Evolutionary conservation across 257 asterid genomes (phyloP).

Genomic region (Gentiana macrophylla): DNA sequence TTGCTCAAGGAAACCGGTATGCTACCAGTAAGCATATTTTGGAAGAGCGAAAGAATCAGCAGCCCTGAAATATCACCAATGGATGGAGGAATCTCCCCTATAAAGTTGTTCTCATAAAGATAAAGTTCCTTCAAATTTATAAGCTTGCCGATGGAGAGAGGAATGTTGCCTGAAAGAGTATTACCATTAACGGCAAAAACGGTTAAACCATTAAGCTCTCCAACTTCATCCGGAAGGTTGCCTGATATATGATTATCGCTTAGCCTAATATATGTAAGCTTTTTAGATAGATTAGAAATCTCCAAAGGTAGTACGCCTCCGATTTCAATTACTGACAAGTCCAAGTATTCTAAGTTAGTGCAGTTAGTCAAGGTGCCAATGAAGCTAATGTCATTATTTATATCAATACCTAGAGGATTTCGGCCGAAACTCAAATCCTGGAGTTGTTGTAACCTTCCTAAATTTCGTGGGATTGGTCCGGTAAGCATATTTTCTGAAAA

Average conservation of each 20-base stretch:
- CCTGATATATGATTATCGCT: too few species aligned
- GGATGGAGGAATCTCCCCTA: too few species aligned
- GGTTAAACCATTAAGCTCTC: conserved; percentile 13
- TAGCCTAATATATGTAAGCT: too few species aligned
- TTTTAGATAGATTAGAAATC: too few species aligned
- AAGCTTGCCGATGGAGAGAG: conserved; percentile 19
- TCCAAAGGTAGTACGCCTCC: background rate
- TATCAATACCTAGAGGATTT: conserved; percentile 3
- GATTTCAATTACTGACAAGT: conserved; percentile 10
- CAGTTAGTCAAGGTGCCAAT: conserved; percentile 10
- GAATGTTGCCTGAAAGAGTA: background rate
- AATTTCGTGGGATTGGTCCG: background rate
- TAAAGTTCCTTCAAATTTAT: conserved; percentile 7
- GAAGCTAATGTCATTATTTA: too few species aligned
- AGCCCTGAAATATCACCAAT: background rate
- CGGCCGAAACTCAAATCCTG: conserved; percentile 10
- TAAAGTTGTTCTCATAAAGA: background rate
- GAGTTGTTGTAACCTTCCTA: background rate
- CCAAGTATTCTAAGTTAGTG: conserved; percentile 12
- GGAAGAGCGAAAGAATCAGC: conserved; percentile 7
- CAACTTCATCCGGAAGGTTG: conserved; percentile 14
- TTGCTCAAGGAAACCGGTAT: too few species aligned
- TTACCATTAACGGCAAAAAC: conserved; percentile 14
- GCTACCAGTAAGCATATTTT: conserved; percentile 11
- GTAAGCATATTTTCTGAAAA: conserved; percentile 11